phyloP scores from a whole-genome alignment of 2,329 filamentous ascomycete genomes.

The Claviceps fusiformis region DNA sequence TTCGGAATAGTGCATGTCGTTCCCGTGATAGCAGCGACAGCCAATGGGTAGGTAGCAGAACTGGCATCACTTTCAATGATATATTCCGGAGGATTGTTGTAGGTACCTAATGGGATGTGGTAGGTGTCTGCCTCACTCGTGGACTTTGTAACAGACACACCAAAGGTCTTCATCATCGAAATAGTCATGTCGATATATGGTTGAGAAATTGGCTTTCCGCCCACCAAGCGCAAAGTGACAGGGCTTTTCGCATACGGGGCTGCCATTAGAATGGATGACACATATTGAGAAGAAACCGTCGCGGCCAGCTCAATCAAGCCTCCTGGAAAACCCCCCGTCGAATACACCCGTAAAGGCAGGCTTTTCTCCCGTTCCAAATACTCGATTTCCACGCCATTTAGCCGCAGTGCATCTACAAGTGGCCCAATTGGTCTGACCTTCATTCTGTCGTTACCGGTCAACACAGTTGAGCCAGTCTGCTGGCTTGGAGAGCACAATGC shows the following conservation, averaged over 20 bases:
- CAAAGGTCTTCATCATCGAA: constrained; percentile 91
- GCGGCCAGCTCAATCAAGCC: constrained; percentile 85
- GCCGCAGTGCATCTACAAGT: constrained; percentile 75
- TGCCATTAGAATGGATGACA: constrained; percentile 92
- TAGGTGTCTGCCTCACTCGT: constrained; percentile 77
- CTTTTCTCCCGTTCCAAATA: constrained; percentile 77
- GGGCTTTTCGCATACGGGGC: constrained; percentile 92
- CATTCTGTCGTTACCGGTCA: constrained; percentile 94
- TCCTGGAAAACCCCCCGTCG: constrained; percentile 70
- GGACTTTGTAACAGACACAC: constrained; percentile 66
- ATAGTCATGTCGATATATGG: constrained; percentile 98
- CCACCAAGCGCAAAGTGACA: constrained; percentile 77
- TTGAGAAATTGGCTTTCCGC: constrained; percentile 95
- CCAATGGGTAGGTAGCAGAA: constrained; percentile 90
- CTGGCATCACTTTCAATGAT: constrained; percentile 94
- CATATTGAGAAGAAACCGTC: constrained; percentile 97
- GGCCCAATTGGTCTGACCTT: constrained; percentile 89
- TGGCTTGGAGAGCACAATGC: constrained; percentile 61
- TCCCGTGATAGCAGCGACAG: constrained; percentile 87
- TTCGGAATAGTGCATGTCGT: constrained; percentile 94
- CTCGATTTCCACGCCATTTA: constrained; percentile 75
- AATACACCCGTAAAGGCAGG: constrained; percentile 69
- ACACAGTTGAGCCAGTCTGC: constrained; percentile 50
- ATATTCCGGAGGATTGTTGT: constrained; percentile 75
- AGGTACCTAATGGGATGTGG: constrained; percentile 74